Evolutionary conservation across 2,329 filamentous ascomycete species (phyloP), one percentile per base, ranked within the genome.

Genomic region (Diaporthe citrichinensis): DNA sequence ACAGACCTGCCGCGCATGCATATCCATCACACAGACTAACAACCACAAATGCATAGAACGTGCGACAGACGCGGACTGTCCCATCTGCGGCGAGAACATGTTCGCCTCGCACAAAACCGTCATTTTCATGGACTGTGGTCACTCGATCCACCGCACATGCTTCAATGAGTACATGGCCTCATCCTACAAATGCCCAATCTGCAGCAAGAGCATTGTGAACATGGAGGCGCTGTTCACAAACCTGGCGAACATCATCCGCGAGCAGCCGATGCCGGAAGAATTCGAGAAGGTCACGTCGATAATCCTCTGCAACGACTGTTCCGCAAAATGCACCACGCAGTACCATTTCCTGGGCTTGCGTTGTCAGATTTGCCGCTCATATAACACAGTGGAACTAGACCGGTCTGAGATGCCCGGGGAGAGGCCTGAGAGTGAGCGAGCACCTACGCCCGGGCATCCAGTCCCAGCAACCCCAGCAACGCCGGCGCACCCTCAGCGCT

Each of bases 331-430:
- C 77, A 94, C 94, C 31, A 95, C 97, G 31, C 90, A 91, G 41
- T 99, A 97, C 82, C 97, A 99, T 84, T 99, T 97, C 95, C 87
- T 98, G 6, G 97, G 97, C 0, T 87, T 98, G 61, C 98, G 98
- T 84, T 99, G 97, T 82, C 92, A 89, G 20, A 91, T 93, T 49
- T 94, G 92, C 80, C 86, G 88, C 57, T 94, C 92, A 4, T 94
- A 93, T 80, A 94, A 94, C 80, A 94, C 92, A 0, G 90, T 89
- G 23, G 90, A 94, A 80, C 83, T 93, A 36, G 71, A 76, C 23
- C 75, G 75, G 5, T 76, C 75, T 25, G 58, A 69, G 14, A 76
- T 75, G 73, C 75, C 75, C n/a, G 61, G 51, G 10, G 59, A 71
- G 17, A 31, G 58, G 31, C 28, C 14, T 17, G 59, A 59, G 34